A percentile compares a stretch with the other conserved stretches of the same genome.
Evolutionary conservation across 2,329 filamentous ascomycete species (phyloP).

Genomic region (Chaetomium sp.): DNA sequence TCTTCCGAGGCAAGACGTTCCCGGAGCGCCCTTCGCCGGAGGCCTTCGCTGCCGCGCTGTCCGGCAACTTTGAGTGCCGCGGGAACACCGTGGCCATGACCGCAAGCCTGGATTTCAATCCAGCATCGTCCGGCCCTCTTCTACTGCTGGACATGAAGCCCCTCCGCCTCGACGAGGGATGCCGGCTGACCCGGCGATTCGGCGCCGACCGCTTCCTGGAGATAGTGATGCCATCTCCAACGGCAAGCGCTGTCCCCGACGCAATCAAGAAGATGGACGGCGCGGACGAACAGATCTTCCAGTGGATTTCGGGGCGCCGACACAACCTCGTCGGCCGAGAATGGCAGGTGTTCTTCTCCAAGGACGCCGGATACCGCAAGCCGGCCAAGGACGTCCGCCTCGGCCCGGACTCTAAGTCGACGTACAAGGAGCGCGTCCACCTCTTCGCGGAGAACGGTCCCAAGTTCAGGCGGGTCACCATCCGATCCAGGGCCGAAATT

Average conservation of each 20-base stretch:
- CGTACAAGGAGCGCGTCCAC: constrained; percentile 39
- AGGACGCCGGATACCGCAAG: constrained; percentile 33
- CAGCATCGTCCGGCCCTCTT: constrained; percentile 31
- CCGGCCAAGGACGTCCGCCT: constrained; percentile 30
- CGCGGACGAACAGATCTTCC: constrained; percentile 30
- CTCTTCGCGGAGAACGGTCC: constrained; percentile 51
- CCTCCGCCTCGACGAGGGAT: constrained; percentile 41
- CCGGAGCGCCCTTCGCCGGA: constrained; percentile 40
- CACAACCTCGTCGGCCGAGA: constrained; percentile 42
- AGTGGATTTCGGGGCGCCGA: constrained; percentile 34
- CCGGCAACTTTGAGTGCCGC: constrained; percentile 28
- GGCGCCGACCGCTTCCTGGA: constrained; percentile 55
- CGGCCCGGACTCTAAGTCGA: constrained; percentile 26
- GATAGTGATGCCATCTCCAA: constrained; percentile 42
- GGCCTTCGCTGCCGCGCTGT: constrained; percentile 42
- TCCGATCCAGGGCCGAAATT: constrained; percentile 16
- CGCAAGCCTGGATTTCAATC: constrained; percentile 35
- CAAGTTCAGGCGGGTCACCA: constrained; percentile 29
- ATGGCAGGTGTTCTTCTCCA: constrained; percentile 44
- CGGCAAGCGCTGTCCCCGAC: constrained; percentile 24
- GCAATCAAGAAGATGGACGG: constrained; percentile 30
- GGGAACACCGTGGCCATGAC: constrained; percentile 38
- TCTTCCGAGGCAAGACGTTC: constrained; percentile 40
- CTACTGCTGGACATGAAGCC: constrained; percentile 44
- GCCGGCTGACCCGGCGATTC: constrained; percentile 49